These are phyloP conservation scores for Ampelomyces quisqualis DNA, from an alignment of 2,329 filamentous ascomycete genomes.

Conservation along the genomic window DNA sequence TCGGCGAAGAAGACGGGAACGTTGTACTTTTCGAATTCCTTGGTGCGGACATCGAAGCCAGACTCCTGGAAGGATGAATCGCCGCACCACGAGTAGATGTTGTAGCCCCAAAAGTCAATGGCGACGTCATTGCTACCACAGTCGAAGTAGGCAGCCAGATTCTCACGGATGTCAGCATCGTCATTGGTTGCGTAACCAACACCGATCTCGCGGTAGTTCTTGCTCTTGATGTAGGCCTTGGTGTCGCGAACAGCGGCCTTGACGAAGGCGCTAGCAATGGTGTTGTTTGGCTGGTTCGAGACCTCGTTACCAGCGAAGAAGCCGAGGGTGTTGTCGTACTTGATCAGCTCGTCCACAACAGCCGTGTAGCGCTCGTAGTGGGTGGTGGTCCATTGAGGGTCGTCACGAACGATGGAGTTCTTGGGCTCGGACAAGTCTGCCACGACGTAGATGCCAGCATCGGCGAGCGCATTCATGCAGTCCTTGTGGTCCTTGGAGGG, in stretches of 20 bases:
- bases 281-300: constrained; percentile 85
- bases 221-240: constrained; percentile 86
- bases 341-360: constrained; percentile 77
- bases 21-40: constrained; percentile 85
- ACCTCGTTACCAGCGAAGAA: constrained; percentile 99
- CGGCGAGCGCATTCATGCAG: constrained; percentile 81
- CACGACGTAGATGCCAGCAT: constrained; percentile 77
- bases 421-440: constrained; percentile 83
- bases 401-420: constrained; percentile 80
- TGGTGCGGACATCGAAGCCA: constrained; percentile 77
- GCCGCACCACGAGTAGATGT: constrained; percentile 99
- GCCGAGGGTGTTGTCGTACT: constrained; percentile 89
- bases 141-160: constrained; percentile 92
- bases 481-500: constrained; percentile 72
- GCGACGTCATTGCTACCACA: constrained; percentile 65
- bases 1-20: constrained; percentile 83
- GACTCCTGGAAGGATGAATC: constrained; percentile 74
- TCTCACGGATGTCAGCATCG: constrained; percentile 75
- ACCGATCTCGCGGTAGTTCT: constrained; percentile 75
- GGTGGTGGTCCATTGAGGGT: constrained; percentile 74
- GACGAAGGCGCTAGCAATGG: constrained; percentile 85
- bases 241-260: constrained; percentile 96
- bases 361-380: constrained; percentile 78
- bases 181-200: constrained; percentile 97
- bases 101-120: constrained; percentile 99